These are phyloP conservation scores for Paramecium caudatum DNA, from an alignment of 73 alveolate species.

Conservation along the genomic window DNA sequence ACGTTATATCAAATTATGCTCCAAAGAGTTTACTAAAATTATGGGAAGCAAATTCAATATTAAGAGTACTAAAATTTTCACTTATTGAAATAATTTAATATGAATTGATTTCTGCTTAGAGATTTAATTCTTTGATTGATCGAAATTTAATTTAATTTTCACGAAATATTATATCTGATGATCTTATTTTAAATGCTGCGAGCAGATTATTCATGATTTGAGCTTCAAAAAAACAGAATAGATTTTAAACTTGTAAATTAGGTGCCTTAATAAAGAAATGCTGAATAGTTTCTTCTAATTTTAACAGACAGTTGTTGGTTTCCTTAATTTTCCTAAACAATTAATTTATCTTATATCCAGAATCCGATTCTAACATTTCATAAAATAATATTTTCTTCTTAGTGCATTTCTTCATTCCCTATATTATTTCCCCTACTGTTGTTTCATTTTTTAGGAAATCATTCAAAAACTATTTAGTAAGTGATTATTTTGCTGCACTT, in stretches of 20 bases:
- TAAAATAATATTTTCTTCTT: neutral
- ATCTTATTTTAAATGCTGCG: neutral
- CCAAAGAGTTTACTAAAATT: conserved; percentile 9
- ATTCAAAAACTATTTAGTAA: neutral
- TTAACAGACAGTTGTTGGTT: neutral
- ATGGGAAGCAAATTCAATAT: neutral
- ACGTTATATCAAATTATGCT: neutral
- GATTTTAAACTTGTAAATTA: neutral
- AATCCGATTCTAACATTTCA: conserved; percentile 30
- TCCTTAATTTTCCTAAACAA: neutral
- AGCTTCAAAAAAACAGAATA: neutral
- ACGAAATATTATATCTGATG: neutral
- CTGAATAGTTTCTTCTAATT: neutral
- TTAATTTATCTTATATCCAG: neutral
- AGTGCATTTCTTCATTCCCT: neutral
- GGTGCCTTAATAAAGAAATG: neutral
- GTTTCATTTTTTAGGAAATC: neutral
- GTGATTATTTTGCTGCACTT: conserved; percentile 8
- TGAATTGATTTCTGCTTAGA: neutral
- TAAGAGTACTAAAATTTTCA: conserved; percentile 29
- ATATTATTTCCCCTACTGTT: neutral
- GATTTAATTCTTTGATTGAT: neutral
- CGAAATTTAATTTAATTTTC: conserved; percentile 11
- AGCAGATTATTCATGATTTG: conserved; percentile 32
- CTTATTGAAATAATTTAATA: neutral